A percentile compares a stretch with the other conserved stretches of the same genome.
Conservation (phyloP, 1,139 yeast genomes). For the Protomyces lactucae-debilis region DNA sequence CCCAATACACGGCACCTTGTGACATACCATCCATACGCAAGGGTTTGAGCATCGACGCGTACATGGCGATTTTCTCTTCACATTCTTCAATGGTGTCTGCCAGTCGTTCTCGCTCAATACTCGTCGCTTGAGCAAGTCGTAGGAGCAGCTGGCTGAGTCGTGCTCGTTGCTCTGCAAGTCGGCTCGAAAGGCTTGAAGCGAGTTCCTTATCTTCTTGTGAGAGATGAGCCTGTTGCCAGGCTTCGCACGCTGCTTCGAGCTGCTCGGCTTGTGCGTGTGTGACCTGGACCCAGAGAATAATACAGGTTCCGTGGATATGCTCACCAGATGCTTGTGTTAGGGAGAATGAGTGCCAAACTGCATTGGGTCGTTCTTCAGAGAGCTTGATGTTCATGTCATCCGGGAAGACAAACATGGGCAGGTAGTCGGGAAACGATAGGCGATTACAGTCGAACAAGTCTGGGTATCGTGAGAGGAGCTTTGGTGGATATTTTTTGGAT, state of each 20-base stretch:
- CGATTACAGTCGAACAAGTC: slow-evolving; percentile 24
- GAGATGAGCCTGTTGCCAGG: slow-evolving; percentile 28
- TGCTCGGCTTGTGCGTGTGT: slow-evolving; percentile 17
- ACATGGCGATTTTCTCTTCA: slow-evolving; percentile 31
- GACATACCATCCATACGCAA: slow-evolving; percentile 29
- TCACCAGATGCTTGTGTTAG: slow-evolving; percentile 30
- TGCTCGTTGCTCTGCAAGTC: slow-evolving; percentile 25
- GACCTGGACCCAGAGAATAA: slow-evolving; percentile 31
- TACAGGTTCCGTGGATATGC: slow-evolving; percentile 29
- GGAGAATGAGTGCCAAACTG: slow-evolving; percentile 31
- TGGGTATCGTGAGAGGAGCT: slow-evolving; percentile 20
- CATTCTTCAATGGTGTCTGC: slow-evolving; percentile 12
- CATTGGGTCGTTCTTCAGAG: slow-evolving; percentile 29
- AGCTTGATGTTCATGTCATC: slow-evolving; percentile 29
- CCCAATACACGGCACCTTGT: slow-evolving; percentile 30
- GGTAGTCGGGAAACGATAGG: slow-evolving; percentile 30
- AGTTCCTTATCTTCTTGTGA: slow-evolving; percentile 29
- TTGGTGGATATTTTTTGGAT: not conserved
- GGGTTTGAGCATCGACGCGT: slow-evolving; percentile 28
- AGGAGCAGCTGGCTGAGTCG: slow-evolving; percentile 11
- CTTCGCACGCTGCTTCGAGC: slow-evolving; percentile 26
- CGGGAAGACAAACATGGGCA: slow-evolving; percentile 34
- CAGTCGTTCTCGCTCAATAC: not conserved
- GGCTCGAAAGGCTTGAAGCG: slow-evolving; percentile 19
- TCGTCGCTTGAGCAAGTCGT: not conserved